phyloP scores from a whole-genome alignment of 75 land plant genomes.

The Adiantum capillusveneris region DNA sequence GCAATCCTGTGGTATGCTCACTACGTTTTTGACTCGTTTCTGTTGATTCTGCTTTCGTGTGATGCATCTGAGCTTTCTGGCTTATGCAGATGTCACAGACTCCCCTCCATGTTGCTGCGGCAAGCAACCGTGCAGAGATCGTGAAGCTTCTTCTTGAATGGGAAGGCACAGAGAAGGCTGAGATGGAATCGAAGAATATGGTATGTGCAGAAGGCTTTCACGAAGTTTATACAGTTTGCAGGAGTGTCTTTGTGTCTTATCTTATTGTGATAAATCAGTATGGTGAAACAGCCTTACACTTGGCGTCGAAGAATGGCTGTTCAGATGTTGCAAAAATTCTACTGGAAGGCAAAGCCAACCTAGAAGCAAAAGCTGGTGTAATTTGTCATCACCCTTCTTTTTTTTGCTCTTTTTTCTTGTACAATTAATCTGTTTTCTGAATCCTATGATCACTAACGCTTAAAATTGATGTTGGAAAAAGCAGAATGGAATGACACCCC shows the following conservation, averaged over 20 bases:
- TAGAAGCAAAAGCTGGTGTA: constrained; percentile 85
- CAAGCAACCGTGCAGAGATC: constrained; percentile 49
- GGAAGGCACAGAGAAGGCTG: constrained; percentile 57
- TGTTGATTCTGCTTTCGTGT: neutral
- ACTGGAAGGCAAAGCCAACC: constrained; percentile 59
- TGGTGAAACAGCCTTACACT: constrained; percentile 91
- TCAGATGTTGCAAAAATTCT: constrained; percentile 53
- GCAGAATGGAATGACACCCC: constrained; percentile 96
- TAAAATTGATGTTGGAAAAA: neutral
- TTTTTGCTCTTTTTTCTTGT: too few species aligned
- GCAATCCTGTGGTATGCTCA: constrained; percentile 17
- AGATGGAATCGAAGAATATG: constrained; percentile 87
- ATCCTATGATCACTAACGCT: too few species aligned
- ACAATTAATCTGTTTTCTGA: too few species aligned
- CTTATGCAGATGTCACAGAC: constrained; percentile 69
- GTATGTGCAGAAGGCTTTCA: constrained; percentile 20
- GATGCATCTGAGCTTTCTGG: neutral
- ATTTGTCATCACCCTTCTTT: constrained; percentile 6
- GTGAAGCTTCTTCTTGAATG: constrained; percentile 64
- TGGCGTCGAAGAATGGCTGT: constrained; percentile 91
- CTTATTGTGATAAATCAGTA: constrained; percentile 41
- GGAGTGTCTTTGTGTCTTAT: constrained; percentile 1
- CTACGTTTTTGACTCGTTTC: too few species aligned
- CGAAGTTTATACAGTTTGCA: too few species aligned
- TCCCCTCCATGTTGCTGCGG: constrained; percentile 82